Evolutionary conservation across 495 filamentous ascomycete species (phyloP).

Genomic region (Pyronema domesticum): DNA sequence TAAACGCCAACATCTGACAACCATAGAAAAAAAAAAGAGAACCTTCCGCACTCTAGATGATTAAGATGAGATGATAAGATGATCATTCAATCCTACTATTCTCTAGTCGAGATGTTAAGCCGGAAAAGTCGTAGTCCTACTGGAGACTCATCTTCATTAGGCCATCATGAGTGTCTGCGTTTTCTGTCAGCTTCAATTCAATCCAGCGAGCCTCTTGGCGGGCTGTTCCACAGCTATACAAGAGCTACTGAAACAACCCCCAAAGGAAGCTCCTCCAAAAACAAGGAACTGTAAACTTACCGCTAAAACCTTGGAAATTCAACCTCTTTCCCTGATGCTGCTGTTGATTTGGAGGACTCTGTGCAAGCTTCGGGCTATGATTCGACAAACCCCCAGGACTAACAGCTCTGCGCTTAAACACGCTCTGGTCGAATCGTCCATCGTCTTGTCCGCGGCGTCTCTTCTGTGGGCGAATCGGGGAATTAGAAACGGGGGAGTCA

Average conservation of each 20-base stretch:
- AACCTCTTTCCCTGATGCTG: constrained; percentile 43
- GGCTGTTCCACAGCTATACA: no score
- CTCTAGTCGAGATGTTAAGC: neutral
- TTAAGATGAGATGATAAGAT: neutral
- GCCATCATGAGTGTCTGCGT: constrained; percentile 69
- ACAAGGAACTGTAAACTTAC: constrained; percentile 5
- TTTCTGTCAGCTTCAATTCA: neutral
- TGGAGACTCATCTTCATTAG: constrained; percentile 98
- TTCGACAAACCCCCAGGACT: constrained; percentile 53
- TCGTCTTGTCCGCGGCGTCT: constrained; percentile 41
- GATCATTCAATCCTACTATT: neutral
- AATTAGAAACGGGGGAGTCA: constrained; percentile 13
- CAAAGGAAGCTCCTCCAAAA: no score
- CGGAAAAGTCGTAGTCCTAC: constrained; percentile 18
- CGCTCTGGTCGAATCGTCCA: constrained; percentile 61
- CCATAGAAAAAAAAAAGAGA: neutral
- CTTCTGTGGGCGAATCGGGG: constrained; percentile 13
- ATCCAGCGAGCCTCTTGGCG: no score
- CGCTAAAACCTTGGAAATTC: constrained; percentile 79
- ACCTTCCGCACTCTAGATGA: neutral
- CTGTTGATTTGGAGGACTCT: constrained; percentile 20
- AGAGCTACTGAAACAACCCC: no score
- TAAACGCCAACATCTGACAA: no score
- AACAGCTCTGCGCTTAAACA: constrained; percentile 85
- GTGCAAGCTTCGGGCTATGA: constrained; percentile 32